Conservation (phyloP, 75 land plant genomes). For the Cupressus sempervirens region DNA sequence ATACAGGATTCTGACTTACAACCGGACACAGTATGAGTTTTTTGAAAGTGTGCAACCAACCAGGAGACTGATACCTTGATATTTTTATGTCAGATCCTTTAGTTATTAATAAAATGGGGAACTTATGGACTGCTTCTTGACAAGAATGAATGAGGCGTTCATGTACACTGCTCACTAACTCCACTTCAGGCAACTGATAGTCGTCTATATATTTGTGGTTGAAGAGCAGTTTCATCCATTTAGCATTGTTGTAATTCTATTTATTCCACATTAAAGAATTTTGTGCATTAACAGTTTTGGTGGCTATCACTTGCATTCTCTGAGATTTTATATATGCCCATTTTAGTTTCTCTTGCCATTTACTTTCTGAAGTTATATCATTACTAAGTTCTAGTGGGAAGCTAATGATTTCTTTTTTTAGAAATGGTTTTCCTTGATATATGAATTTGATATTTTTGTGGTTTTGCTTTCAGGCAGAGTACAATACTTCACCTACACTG, state of each 20-base stretch:
- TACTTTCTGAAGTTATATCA: background rate
- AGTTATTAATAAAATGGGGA: too few species aligned
- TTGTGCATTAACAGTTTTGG: background rate
- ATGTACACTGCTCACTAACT: background rate
- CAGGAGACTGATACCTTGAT: too few species aligned
- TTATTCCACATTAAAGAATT: background rate
- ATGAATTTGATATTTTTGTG: background rate
- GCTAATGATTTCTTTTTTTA: background rate
- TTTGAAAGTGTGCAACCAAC: too few species aligned
- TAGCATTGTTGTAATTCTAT: background rate
- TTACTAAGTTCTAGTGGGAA: background rate
- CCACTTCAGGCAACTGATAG: background rate
- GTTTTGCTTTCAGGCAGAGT: slow-evolving; percentile 9
- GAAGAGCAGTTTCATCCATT: background rate
- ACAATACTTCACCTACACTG: slow-evolving; percentile 18
- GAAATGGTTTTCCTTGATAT: background rate
- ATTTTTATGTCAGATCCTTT: too few species aligned
- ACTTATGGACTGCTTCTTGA: background rate
- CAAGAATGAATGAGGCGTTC: background rate
- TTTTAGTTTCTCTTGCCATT: background rate
- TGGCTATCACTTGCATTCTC: background rate
- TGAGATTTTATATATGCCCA: background rate
- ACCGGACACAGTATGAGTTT: too few species aligned
- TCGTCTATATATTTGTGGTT: background rate
- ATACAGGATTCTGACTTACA: too few species aligned